Conservation (phyloP, 2,329 filamentous ascomycete genomes). For the Exserohilum rostratum region DNA sequence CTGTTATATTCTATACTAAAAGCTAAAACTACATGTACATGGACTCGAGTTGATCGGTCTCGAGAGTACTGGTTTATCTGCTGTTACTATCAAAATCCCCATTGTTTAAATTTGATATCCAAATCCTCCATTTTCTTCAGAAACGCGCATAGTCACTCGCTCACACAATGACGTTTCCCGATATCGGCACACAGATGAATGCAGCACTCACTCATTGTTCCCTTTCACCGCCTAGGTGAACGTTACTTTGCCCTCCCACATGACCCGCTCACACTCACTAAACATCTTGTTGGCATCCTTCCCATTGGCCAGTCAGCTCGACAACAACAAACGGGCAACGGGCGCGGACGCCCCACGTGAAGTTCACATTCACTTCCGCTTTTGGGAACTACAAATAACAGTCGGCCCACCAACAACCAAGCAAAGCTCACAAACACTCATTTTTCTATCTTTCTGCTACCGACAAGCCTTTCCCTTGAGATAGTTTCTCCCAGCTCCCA, state of each 20-base stretch:
- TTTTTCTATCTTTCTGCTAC: background rate
- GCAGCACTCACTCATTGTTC: no score
- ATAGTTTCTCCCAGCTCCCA: no score
- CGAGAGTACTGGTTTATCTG: no score
- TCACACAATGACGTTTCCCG: no score
- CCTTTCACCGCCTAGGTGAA: background rate
- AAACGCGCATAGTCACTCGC: no score
- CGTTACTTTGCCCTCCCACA: no score
- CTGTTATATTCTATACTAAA: background rate
- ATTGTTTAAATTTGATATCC: no score
- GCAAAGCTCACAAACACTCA: constrained; percentile 1
- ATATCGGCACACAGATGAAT: no score
- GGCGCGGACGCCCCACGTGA: constrained; percentile 1
- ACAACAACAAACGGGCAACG: background rate
- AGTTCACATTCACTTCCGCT: constrained; percentile 9
- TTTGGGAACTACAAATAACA: no score
- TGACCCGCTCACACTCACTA: background rate
- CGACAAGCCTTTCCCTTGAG: background rate
- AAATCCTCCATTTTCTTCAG: no score
- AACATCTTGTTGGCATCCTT: background rate
- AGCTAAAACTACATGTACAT: background rate
- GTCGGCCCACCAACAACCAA: background rate
- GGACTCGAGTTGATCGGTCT: no score
- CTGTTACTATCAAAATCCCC: no score
- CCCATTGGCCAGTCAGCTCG: background rate